Evolutionary conservation across 805 yeast genomes (phyloP).

Genomic region (Hyphopichia homilentoma): DNA sequence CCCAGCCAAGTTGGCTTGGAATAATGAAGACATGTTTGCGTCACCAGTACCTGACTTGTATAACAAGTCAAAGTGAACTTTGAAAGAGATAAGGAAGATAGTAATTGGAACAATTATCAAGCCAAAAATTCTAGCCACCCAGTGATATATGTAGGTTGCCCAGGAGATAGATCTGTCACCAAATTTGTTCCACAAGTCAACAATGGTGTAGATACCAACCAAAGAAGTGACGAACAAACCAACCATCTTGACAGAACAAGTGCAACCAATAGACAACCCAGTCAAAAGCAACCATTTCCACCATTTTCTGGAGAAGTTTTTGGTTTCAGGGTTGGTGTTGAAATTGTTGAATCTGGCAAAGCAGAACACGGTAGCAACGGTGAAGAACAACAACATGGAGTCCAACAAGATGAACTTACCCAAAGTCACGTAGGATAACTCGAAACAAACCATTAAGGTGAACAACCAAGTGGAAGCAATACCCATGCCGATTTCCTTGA

Average conservation of each 20-base stretch:
- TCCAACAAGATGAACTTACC: constrained; percentile 75
- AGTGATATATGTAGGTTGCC: constrained; percentile 52
- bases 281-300: constrained; percentile 88
- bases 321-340: constrained; percentile 36
- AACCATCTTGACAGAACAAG: constrained; percentile 93
- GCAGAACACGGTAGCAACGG: constrained; percentile 72
- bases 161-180: constrained; percentile 60
- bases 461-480: constrained; percentile 56
- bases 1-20: constrained; percentile 73
- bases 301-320: constrained; percentile 70
- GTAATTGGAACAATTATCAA: constrained; percentile 60
- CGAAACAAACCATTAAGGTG: constrained; percentile 60
- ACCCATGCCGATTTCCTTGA: constrained; percentile 52
- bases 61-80: constrained; percentile 70
- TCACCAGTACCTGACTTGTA: constrained; percentile 80
- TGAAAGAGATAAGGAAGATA: constrained; percentile 65
- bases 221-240: constrained; percentile 86
- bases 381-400: constrained; percentile 72
- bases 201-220: constrained; percentile 86
- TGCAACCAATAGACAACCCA: constrained; percentile 85
- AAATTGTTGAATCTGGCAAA: constrained; percentile 68
- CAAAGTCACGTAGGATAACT: constrained; percentile 64
- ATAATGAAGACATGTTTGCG: constrained; percentile 72
- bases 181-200: constrained; percentile 80
- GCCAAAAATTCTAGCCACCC: constrained; percentile 64